These are phyloP conservation scores for Microbotryum lychnidis-dioicae DNA, from an alignment of 1,284 basidiomycete species.

Conservation along the genomic window DNA sequence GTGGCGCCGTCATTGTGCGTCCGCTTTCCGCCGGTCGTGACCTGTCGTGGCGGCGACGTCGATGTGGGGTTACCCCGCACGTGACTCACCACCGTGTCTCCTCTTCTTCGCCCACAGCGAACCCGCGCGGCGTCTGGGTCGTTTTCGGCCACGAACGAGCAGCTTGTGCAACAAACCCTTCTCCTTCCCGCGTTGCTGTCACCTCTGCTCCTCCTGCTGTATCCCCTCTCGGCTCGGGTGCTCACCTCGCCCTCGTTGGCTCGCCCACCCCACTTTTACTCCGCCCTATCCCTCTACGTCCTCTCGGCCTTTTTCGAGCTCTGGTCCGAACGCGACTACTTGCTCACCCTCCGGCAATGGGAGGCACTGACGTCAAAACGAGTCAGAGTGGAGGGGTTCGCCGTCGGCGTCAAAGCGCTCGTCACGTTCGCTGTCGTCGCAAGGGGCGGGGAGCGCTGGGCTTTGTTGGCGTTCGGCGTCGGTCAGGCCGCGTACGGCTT, in stretches of 20 bases:
- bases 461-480: constrained; percentile 69
- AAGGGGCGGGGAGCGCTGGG: constrained; percentile 46
- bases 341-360: constrained; percentile 41
- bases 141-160: constrained; percentile 31
- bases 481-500: constrained; percentile 68
- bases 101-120: neutral
- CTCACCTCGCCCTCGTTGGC: constrained; percentile 43
- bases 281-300: constrained; percentile 61
- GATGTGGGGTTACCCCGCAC: neutral
- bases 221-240: constrained; percentile 51
- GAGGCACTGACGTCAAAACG: constrained; percentile 22
- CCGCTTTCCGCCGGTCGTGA: neutral
- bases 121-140: neutral
- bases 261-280: constrained; percentile 48
- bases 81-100: neutral
- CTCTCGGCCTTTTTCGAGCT: constrained; percentile 67
- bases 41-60: no score
- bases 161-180: constrained; percentile 40
- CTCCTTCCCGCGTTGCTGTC: constrained; percentile 53
- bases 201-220: constrained; percentile 45
- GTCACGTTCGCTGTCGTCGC: constrained; percentile 59
- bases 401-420: constrained; percentile 64
- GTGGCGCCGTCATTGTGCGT: constrained; percentile 60
- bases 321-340: constrained; percentile 72
- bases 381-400: constrained; percentile 56